Conservation (phyloP, 2,329 filamentous ascomycete species). For the Fusarium sp. region DNA sequence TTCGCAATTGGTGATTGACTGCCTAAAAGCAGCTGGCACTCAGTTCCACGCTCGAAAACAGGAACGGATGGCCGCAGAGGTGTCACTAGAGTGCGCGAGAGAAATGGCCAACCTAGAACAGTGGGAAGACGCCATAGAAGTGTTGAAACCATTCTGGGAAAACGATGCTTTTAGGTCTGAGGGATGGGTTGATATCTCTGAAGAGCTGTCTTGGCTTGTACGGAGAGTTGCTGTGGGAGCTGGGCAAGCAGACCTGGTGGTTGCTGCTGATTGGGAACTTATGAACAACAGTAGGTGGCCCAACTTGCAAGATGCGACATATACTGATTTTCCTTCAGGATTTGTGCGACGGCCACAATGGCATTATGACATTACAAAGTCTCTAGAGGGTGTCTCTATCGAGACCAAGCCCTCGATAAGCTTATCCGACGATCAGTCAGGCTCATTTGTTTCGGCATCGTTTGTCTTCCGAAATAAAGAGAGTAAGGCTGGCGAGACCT, state of each 20-base stretch:
- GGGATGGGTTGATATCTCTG: conserved; percentile 69
- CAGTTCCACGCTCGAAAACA: conserved; percentile 69
- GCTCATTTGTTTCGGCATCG: conserved; percentile 66
- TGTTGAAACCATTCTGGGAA: conserved; percentile 70
- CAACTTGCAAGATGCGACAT: too few relatives aligned
- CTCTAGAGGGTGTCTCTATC: conserved; percentile 63
- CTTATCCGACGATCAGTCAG: conserved; percentile 62
- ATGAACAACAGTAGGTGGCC: conserved; percentile 65
- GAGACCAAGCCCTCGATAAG: conserved; percentile 62
- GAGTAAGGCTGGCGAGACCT: conserved; percentile 71
- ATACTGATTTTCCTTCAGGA: conserved; percentile 51
- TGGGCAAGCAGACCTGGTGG: conserved; percentile 66
- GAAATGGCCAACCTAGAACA: conserved; percentile 64
- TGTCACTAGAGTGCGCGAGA: conserved; percentile 68
- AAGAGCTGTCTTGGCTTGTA: conserved; percentile 72
- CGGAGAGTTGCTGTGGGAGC: conserved; percentile 66
- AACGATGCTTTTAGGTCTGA: conserved; percentile 67
- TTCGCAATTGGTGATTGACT: conserved; percentile 65
- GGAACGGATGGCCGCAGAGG: conserved; percentile 64
- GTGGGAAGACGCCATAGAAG: conserved; percentile 66
- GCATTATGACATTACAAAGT: conserved; percentile 71
- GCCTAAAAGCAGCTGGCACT: conserved; percentile 61
- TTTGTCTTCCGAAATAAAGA: conserved; percentile 71
- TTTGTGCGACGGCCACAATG: conserved; percentile 68
- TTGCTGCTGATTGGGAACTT: conserved; percentile 75